Base-by-base conservation (phyloP, 352 stramenopile species). In the Phytopythium oedochilum region DNA sequence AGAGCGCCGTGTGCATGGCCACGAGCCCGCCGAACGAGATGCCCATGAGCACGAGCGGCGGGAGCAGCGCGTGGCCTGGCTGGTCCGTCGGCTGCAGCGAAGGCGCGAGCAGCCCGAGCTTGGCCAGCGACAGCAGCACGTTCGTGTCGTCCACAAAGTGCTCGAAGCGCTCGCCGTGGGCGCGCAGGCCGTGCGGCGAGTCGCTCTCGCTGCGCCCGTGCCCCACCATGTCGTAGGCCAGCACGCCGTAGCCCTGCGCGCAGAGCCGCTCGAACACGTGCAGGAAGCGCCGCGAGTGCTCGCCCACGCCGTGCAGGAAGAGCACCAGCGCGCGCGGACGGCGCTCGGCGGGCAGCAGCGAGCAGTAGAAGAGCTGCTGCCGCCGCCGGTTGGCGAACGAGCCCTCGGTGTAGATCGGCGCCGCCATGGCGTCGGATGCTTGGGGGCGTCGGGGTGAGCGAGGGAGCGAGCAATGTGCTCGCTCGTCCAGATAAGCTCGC, bases 141-240 rank as follows among this genome's bases (percentile, higher is more conserved):
- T 90, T 86, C 11, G 75, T 85, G 64, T 90, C 77, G 65, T 90
- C 73, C 39, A 90, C 71, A 48, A 90, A 83, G 62, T 75, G 69
- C 34, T 66, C 55, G 50, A 90, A 87, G 18, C 67, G 44, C n/a
- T 81, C 75, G 54, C 64, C 66, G 58, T 86, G 72, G 17, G 60
- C 77, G 2, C 73, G 68, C 48, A 83, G 31, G 0, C 44, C 56
- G 9, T 38, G 48, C 43, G 4, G 50, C 49, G 34, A 53, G 35
- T 84, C 75, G 55, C 64, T 67, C 34, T 86, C 73, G 63, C 80
- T 88, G 14, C 64, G 55, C 8, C 80, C 80, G 49, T 90, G 80
- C 15, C 57, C 58, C 18, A 85, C 32, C 67, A 88, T 70, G 56
- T 90, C 80, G 61, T 88, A 86, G 14, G 77, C 71, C 55, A 88